Percentiles rank a stretch among this genome's conserved stretches.
phyloP scores from a whole-genome alignment of 441 rosid genomes.

The Corymbia calophylla region DNA sequence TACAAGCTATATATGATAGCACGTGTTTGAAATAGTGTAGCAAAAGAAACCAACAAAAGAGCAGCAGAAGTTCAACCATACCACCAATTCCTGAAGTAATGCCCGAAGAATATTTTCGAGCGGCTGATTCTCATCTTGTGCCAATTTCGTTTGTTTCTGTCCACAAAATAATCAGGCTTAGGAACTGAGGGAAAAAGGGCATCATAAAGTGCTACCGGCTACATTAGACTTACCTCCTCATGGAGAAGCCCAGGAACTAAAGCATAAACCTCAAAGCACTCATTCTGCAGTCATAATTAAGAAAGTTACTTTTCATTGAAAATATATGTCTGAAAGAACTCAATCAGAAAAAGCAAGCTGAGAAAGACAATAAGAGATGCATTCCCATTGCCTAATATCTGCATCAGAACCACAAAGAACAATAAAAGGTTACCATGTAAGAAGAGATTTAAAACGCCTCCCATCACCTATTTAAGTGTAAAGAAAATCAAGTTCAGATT shows the following conservation, averaged over 20 bases:
- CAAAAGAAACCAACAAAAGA: not conserved
- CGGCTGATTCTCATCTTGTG: conserved; percentile 92
- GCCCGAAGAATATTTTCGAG: conserved; percentile 87
- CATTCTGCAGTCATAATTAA: conserved; percentile 23
- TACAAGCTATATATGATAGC: not conserved
- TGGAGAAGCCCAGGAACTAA: conserved; percentile 68
- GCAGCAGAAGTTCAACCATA: conserved; percentile 19
- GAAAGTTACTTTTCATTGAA: not conserved
- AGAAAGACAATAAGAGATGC: too few relatives aligned
- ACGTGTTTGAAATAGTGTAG: not conserved
- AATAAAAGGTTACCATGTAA: too few relatives aligned
- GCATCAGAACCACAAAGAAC: too few relatives aligned
- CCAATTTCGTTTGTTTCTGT: conserved; percentile 85
- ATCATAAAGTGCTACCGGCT: too few relatives aligned
- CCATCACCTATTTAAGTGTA: too few relatives aligned
- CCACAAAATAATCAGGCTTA: not conserved
- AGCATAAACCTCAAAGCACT: conserved; percentile 64
- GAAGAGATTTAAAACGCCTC: too few relatives aligned
- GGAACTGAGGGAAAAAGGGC: not conserved
- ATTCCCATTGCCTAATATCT: too few relatives aligned
- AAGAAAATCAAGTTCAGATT: too few relatives aligned
- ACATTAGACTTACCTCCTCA: conserved; percentile 64
- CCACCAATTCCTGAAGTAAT: conserved; percentile 90
- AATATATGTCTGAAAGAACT: not conserved
- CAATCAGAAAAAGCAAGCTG: too few relatives aligned